These are phyloP conservation scores for Aphanomyces stellatus DNA, from an alignment of 352 stramenopile genomes.

Conservation along the genomic window DNA sequence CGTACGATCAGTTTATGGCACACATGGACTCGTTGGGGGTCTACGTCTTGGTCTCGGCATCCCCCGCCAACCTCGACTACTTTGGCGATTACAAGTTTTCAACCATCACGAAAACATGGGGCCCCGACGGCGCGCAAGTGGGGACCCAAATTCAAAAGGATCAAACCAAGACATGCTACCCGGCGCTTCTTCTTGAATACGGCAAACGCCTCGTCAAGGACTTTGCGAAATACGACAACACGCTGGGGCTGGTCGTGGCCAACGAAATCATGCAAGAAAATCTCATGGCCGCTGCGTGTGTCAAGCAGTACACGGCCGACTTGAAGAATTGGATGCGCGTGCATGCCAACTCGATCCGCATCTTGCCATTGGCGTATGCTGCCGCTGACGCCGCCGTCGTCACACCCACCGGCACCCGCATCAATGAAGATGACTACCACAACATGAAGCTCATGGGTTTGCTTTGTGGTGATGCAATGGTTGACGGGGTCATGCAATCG, in stretches of 20 bases:
- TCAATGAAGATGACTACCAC: conserved; percentile 58
- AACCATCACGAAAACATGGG: conserved; percentile 59
- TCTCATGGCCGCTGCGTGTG: conserved; percentile 60
- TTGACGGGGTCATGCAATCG: conserved; percentile 62
- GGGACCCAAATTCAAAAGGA: conserved; percentile 36
- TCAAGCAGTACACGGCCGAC: conserved; percentile 77
- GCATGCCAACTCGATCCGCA: conserved; percentile 74
- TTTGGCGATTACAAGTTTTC: conserved; percentile 79
- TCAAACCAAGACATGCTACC: conserved; percentile 75
- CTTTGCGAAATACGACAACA: conserved; percentile 85
- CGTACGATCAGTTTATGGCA: conserved; percentile 78
- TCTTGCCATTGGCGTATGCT: conserved; percentile 71
- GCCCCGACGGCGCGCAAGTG: conserved; percentile 32
- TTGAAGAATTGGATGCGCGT: conserved; percentile 84
- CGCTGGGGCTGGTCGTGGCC: conserved; percentile 64
- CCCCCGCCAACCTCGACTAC: conserved; percentile 75
- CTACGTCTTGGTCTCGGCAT: conserved; percentile 75
- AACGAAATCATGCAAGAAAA: conserved; percentile 86
- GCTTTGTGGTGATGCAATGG: conserved; percentile 77
- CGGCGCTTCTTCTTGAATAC: conserved; percentile 72
- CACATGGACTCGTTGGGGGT: conserved; percentile 72
- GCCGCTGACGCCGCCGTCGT: conserved; percentile 34
- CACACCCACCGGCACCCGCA: background rate
- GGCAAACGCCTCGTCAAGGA: conserved; percentile 84
- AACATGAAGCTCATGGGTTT: conserved; percentile 73